Base-by-base conservation (phyloP, 495 filamentous ascomycete genomes). In the Penicillium parvum region DNA sequence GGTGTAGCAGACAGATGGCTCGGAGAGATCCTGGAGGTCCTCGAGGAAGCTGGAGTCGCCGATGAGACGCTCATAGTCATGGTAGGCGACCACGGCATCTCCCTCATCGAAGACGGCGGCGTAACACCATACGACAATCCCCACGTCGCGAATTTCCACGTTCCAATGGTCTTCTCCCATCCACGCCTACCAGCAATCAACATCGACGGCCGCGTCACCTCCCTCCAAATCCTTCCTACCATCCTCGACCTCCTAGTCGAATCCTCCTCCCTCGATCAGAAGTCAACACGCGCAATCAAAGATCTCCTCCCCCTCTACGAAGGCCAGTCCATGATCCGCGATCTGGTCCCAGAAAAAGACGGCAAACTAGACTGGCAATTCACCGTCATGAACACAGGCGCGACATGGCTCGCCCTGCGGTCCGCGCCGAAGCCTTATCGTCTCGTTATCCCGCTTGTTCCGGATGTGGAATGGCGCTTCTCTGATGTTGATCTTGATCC, bases 271-370 rank as follows among this genome's bases (percentile, higher is more conserved):
- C 40, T 72, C 4, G 48, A 54, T 39, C 37, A 57, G 12, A 9
- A 48, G 1, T 30, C 48, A 21, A 53, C 44, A 1, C 27, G 46
- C n/a, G 58, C 58, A 14, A 58, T 65, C 35, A 50, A 53, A 16
- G 55, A 65, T 17, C 52, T 72, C 7, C 55, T 69, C n/a, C 60
- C 61, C 10, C 50, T 68, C 7, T 72, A 71, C 43, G 65, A 72
- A 60, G 68, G 65, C 17, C 68, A 72, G 38, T 69, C 65, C 0
- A 61, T 72, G 28, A 63, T 72, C 44, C 65, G 68, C 8, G 53
- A 55, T 2, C 40, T 50, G 7, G 37, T 57, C 3, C 53, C 57
- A 14, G 40, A 46, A 18, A 45, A 50, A 7, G 43, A 53, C 12
- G 53, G 44, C 21, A 48, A 47, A 14, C 50, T 37, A 6, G 54